Evolutionary conservation across 2,329 filamentous ascomycete species (phyloP).

Genomic region (Diaporthe citriasiana): DNA sequence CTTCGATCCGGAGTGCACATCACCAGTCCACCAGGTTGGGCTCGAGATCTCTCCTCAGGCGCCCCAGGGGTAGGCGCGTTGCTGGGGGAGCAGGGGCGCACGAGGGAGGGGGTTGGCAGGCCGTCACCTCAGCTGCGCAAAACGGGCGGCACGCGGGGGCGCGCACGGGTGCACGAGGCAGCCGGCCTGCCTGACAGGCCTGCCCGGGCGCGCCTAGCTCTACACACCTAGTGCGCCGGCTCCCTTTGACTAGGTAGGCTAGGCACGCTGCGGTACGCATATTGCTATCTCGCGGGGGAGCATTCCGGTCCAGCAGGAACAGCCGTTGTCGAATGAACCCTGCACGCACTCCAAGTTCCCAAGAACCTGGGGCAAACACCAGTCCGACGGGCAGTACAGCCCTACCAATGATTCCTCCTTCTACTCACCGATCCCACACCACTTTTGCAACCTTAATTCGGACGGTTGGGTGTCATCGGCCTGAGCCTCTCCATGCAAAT

Average conservation of each 20-base stretch:
- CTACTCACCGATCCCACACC: constrained; percentile 12
- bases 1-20: constrained; percentile 31
- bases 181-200: constrained; percentile 16
- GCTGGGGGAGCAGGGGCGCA: constrained; percentile 25
- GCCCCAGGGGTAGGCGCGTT: constrained; percentile 20
- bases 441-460: constrained; percentile 25
- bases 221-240: constrained; percentile 17
- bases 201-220: constrained; percentile 6
- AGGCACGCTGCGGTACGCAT: not conserved
- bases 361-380: constrained; percentile 7
- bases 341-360: not conserved
- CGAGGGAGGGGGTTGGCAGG: constrained; percentile 27
- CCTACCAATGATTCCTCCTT: constrained; percentile 20
- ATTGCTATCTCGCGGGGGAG: constrained; percentile 3
- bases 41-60: constrained; percentile 24
- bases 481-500: constrained; percentile 10
- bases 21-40: constrained; percentile 24
- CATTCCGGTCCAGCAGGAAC: constrained; percentile 24
- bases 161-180: constrained; percentile 32
- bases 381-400: not conserved
- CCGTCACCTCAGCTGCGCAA: constrained; percentile 26
- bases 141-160: constrained; percentile 23
- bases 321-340: constrained; percentile 6
- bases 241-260: not conserved
- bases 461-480: constrained; percentile 27